These are phyloP conservation scores for Geotrichum macrosporum DNA, from an alignment of 1,139 yeast species.

Conservation along the genomic window DNA sequence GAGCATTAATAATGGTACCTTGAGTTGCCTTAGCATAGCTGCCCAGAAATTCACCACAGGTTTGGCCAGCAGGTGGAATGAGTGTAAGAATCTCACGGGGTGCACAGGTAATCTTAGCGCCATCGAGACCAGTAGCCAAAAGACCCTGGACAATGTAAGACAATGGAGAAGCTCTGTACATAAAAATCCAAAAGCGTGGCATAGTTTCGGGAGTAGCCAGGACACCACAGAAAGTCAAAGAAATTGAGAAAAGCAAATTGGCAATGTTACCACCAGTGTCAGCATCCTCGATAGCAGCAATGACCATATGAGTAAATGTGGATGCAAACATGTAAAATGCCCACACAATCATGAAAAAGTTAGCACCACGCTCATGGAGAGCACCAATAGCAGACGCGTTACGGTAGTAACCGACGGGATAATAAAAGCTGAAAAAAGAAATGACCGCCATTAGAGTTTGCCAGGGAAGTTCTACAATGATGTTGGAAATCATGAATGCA, in stretches of 20 bases:
- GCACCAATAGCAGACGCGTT: slow-evolving; percentile 54
- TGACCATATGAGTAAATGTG: slow-evolving; percentile 60
- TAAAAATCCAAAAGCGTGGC: slow-evolving; percentile 62
- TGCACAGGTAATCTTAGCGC: slow-evolving; percentile 50
- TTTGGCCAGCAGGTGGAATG: slow-evolving; percentile 55
- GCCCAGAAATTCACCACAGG: slow-evolving; percentile 52
- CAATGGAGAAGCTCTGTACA: slow-evolving; percentile 63
- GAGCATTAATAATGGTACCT: slow-evolving; percentile 55
- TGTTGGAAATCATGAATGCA: slow-evolving; percentile 49
- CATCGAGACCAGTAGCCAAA: slow-evolving; percentile 49
- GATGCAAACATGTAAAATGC: slow-evolving; percentile 57
- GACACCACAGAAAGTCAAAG: slow-evolving; percentile 58
- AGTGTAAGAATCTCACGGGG: slow-evolving; percentile 48
- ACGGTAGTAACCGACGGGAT: slow-evolving; percentile 52
- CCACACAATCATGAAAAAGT: slow-evolving; percentile 56
- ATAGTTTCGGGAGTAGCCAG: slow-evolving; percentile 52
- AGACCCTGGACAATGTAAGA: slow-evolving; percentile 59
- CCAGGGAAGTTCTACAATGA: slow-evolving; percentile 54
- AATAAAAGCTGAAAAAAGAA: slow-evolving; percentile 53
- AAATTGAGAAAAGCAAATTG: slow-evolving; percentile 50
- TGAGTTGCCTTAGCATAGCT: slow-evolving; percentile 36
- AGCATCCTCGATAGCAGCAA: slow-evolving; percentile 57
- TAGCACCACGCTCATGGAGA: slow-evolving; percentile 59
- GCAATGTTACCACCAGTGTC: slow-evolving; percentile 58
- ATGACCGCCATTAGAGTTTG: slow-evolving; percentile 49